Base-by-base conservation (phyloP, 768 basidiomycete genomes). In the Suillus americanus region DNA sequence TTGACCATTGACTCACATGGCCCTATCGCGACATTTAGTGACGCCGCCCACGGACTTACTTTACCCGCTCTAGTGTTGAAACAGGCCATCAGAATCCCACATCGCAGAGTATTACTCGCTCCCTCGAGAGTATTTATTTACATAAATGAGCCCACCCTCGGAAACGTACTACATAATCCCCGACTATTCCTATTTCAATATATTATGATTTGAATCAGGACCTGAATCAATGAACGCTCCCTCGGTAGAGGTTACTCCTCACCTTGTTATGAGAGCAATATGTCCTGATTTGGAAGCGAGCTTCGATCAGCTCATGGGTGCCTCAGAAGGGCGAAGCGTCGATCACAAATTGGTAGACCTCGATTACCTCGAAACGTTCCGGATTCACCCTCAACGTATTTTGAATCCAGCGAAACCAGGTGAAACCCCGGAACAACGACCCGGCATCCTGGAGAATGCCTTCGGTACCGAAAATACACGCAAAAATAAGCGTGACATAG, bases 231-330 rank as follows among this genome's bases (percentile, higher is more conserved):
- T 40, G 56, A 59, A 59, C 5, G 9, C 38, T 38, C 40, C 57
- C 57, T 59, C 57, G 57, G 56, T n/a, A n/a, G 25, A 57, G 56
- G 55, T 57, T 40, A 60, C 62, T 37, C 56, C 57, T 59, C 45
- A 63, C 23, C 57, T 48, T 48, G n/a, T 28, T 65, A 65, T 62
- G 65, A 46, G 54, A 38, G 35, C 64, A 68, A 68, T 68, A 62
- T 66, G 51, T 3, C 67, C 41, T 35, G 46, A 63, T 68, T 59
- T 40, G 67, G 65, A 60, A 8, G 37, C 33, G 35, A 30, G 62
- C 67, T 62, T 68, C 65, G 66, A 68, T 68, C 61, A 63, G 65
- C 62, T 67, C 67, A 66, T 63, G 65, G 57, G 67, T 66, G 66
- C 67, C 67, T 68, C 62, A 66, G 67, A 68, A 66, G 67, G 2